Base-by-base conservation (phyloP, 352 stramenopile genomes). In the Phytophthora citrophthora region DNA sequence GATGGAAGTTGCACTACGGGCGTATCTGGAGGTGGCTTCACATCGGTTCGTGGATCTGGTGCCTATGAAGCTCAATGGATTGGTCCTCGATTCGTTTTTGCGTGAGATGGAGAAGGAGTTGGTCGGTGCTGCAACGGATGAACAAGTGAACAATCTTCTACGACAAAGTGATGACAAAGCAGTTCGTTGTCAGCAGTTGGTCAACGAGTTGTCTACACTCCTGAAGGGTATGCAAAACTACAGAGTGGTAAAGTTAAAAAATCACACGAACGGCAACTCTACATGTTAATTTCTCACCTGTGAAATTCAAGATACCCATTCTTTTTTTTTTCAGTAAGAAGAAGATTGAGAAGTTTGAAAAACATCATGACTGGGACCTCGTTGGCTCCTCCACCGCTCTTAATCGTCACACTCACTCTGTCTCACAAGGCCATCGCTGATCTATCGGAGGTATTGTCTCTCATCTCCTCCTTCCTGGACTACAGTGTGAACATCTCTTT, bases 31-130 rank as follows among this genome's bases (percentile, higher is more conserved):
- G 1, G 64, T 83, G 46, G 71, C 74, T 1, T 61, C 54, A 12
- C 59, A 52, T 40, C 74, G 74, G 7, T 76, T 80, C 31, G 48
- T 74, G 3, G 74, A 83, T 48, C 36, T 65, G 32, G 60, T 83
- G 2, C 74, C 74, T 2, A 83, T 83, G 64, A 66, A 65, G 29
- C 47, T 83, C n/a, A 78, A 80, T 26, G 69, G 44, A 8, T 39
- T 66, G 10, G 26, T 84, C 26, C 47, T 83, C 6, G 16, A 53
- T 1, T 53, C 44, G 1, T 78, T 87, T 18, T 44, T 79, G 2
- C 18, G 61, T 4, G 61, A 74, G 32, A 68, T 89, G 61, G 46
- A 72, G 27, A 53, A 38, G 11, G 56, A 78, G 41, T 48, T 86
- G 1, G 41, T 75, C 2, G 45, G 34, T 6, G 60, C 52, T 41